A percentile compares a stretch with the other conserved stretches of the same genome.
Evolutionary conservation across 163 green algal genomes (phyloP).

Genomic region (Trebouxia gelatinosa): DNA sequence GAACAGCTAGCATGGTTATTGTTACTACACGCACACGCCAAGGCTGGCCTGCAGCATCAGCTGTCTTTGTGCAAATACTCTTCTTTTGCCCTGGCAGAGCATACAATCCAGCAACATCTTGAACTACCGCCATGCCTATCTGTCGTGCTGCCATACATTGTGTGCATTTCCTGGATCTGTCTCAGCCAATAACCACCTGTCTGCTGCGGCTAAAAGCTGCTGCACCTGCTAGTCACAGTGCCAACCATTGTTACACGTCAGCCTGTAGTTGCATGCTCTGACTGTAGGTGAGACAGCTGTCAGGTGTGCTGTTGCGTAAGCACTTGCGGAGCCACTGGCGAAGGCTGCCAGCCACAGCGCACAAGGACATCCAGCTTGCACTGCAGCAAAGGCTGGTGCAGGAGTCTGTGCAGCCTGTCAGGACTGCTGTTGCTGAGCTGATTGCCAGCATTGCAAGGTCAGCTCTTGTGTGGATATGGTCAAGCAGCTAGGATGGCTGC

Average conservation of each 20-base stretch:
- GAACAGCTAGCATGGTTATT: neutral
- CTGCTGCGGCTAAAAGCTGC: no score
- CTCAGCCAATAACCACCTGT: no score
- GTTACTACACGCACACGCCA: no score
- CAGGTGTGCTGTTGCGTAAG: conserved; percentile 53
- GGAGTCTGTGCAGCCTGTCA: conserved; percentile 57
- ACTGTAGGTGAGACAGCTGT: conserved; percentile 33
- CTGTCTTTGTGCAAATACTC: neutral
- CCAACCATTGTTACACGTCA: neutral
- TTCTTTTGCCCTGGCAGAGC: neutral
- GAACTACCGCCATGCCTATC: neutral
- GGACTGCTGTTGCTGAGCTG: conserved; percentile 58
- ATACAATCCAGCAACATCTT: neutral
- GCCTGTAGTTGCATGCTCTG: neutral
- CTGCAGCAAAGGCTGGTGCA: conserved; percentile 61
- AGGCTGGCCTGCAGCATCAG: neutral
- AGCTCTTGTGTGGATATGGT: no score
- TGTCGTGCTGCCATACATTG: neutral
- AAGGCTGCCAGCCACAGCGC: conserved; percentile 38
- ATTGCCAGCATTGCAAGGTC: conserved; percentile 39
- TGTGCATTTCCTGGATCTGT: no score
- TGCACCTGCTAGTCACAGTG: no score
- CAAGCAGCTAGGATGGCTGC: no score
- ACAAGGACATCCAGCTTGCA: conserved; percentile 42
- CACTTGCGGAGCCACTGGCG: conserved; percentile 59